These are phyloP conservation scores for Xylariaceae sp. DNA, from an alignment of 2,329 filamentous ascomycete genomes.

Conservation along the genomic window DNA sequence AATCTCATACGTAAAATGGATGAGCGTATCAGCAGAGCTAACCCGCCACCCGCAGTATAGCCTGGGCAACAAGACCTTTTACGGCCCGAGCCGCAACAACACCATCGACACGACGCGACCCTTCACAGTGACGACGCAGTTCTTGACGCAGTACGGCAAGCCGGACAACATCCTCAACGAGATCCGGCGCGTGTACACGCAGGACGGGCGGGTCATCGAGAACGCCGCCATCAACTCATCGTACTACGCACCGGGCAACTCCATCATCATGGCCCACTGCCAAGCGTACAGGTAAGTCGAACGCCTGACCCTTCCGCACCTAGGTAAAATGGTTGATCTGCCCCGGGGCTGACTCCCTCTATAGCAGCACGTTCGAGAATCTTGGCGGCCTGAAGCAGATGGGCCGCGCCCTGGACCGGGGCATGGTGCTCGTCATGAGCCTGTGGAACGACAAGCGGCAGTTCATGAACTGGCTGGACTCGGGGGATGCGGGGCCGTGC, in stretches of 20 bases:
- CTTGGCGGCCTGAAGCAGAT: conserved; percentile 37
- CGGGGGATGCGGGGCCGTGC: conserved; percentile 48
- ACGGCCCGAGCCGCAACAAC: conserved; percentile 16
- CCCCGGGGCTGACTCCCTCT: too few species aligned
- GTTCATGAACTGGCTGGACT: conserved; percentile 56
- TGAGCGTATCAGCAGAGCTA: too few species aligned
- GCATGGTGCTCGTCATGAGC: conserved; percentile 50
- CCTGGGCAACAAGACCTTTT: conserved; percentile 23
- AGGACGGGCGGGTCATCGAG: conserved; percentile 40
- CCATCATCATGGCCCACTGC: conserved; percentile 20
- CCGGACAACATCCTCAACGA: conserved; percentile 31
- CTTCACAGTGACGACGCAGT: conserved; percentile 25
- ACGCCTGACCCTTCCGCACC: too few species aligned
- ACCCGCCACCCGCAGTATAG: conserved; percentile 31
- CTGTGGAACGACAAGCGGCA: conserved; percentile 52
- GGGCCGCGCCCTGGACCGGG: conserved; percentile 39
- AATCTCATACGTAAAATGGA: too few species aligned
- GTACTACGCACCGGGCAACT: conserved; percentile 19
- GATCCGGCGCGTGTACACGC: conserved; percentile 46
- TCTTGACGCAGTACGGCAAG: conserved; percentile 11
- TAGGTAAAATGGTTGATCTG: too few species aligned
- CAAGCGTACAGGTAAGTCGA: conserved; percentile 16
- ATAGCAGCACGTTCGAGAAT: conserved; percentile 17
- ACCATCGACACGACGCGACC: conserved; percentile 24
- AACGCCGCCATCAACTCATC: conserved; percentile 31